These are phyloP conservation scores for Tinospora cordifolia DNA, from an alignment of 164 flowering plant species.

Conservation along the genomic window DNA sequence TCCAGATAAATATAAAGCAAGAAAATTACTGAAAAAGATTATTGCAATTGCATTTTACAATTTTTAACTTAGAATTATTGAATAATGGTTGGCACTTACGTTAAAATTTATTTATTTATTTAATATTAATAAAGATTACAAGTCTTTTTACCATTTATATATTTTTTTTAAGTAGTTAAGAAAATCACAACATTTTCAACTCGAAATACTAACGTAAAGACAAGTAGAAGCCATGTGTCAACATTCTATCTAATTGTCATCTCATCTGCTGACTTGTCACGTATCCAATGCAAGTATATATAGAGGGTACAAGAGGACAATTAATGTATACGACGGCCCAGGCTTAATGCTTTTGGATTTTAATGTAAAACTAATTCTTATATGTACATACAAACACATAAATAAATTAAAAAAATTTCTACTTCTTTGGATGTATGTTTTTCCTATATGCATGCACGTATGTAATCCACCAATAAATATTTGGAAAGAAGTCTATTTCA, in stretches of 20 bases:
- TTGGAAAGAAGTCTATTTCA: neutral
- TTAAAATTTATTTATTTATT: too few relatives aligned
- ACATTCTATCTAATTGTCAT: neutral
- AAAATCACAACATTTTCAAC: neutral
- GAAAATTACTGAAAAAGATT: too few relatives aligned
- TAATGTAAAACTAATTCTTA: neutral
- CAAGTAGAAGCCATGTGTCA: neutral
- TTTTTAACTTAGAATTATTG: too few relatives aligned
- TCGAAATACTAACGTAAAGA: neutral
- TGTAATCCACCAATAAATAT: neutral
- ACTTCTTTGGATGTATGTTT: neutral
- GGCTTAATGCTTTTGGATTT: neutral
- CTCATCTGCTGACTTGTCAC: neutral
- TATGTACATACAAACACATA: too few relatives aligned
- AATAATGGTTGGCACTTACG: too few relatives aligned
- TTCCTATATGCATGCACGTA: neutral
- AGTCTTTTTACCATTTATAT: too few relatives aligned
- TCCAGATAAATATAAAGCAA: neutral
- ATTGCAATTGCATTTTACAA: too few relatives aligned
- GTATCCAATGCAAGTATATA: neutral
- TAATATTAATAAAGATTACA: too few relatives aligned
- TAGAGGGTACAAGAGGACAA: neutral
- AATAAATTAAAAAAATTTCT: too few relatives aligned
- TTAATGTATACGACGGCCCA: neutral
- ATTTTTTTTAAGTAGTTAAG: too few relatives aligned